Percentiles rank a stretch among this genome's conserved stretches.
These are phyloP conservation scores for Geotrichum klebahnii DNA, from an alignment of 1,139 yeast species.

Conservation along the genomic window DNA sequence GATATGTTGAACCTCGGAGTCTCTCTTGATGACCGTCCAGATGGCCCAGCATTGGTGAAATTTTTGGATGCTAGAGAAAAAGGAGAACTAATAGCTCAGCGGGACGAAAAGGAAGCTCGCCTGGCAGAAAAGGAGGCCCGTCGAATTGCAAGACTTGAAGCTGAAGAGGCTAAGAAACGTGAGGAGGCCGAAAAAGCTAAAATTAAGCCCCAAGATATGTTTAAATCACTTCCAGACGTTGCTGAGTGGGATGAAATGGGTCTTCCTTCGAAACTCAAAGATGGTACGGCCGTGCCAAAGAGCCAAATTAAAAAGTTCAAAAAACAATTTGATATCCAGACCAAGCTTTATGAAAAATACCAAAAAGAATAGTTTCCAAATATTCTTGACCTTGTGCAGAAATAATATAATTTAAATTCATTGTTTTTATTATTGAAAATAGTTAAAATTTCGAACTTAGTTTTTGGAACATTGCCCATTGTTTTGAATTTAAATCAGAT, in stretches of 20 bases:
- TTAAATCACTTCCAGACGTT: slow-evolving; percentile 52
- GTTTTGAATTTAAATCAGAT: no score
- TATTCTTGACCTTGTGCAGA: not conserved
- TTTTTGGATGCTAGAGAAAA: slow-evolving; percentile 68
- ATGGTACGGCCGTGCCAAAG: slow-evolving; percentile 85
- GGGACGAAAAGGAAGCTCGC: slow-evolving; percentile 56
- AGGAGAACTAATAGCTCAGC: slow-evolving; percentile 54
- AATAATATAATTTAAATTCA: not conserved
- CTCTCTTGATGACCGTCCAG: slow-evolving; percentile 82
- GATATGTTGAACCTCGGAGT: slow-evolving; percentile 74
- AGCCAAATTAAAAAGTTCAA: slow-evolving; percentile 75
- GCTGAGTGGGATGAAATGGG: slow-evolving; percentile 83
- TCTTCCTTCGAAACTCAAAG: slow-evolving; percentile 67
- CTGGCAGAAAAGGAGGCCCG: slow-evolving; percentile 50
- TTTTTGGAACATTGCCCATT: no score
- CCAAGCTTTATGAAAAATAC: slow-evolving; percentile 70
- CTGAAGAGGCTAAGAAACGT: slow-evolving; percentile 48
- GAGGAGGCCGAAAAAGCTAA: slow-evolving; percentile 69
- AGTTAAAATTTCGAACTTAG: no score
- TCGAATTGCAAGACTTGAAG: slow-evolving; percentile 25
- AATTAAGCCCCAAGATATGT: slow-evolving; percentile 66
- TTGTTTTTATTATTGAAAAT: not conserved
- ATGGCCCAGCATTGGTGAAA: slow-evolving; percentile 75
- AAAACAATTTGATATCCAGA: slow-evolving; percentile 76
- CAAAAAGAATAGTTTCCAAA: not conserved